Percentiles rank a stretch among this genome's conserved stretches.
phyloP scores from a whole-genome alignment of 2,329 filamentous ascomycete genomes.

The Amesomyces nigricolor region DNA sequence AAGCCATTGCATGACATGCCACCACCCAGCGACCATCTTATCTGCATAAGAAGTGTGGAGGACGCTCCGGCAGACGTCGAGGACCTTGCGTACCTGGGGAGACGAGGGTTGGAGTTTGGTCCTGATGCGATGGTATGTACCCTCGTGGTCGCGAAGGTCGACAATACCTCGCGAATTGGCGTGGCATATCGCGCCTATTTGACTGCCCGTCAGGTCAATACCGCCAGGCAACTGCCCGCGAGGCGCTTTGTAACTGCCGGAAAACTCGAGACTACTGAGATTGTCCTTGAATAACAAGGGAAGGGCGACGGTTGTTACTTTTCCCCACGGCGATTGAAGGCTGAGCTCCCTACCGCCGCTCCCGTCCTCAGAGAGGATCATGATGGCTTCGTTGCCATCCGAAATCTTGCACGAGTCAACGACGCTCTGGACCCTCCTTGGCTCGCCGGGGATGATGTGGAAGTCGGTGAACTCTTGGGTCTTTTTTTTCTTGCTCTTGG shows the following conservation, averaged over 20 bases:
- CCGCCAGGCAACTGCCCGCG: constrained; percentile 41
- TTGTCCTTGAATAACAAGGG: constrained; percentile 57
- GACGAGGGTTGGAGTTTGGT: constrained; percentile 62
- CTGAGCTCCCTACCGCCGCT: constrained; percentile 62
- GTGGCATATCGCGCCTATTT: constrained; percentile 52
- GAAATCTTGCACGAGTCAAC: constrained; percentile 66
- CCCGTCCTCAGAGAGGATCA: constrained; percentile 62
- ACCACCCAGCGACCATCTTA: constrained; percentile 64
- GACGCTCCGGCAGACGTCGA: constrained; percentile 59
- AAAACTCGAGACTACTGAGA: constrained; percentile 53
- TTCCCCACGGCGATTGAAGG: constrained; percentile 70
- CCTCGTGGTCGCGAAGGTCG: constrained; percentile 59
- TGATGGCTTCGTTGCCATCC: constrained; percentile 61
- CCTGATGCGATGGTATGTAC: constrained; percentile 58
- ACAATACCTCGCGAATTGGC: constrained; percentile 55
- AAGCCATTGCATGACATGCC: constrained; percentile 68
- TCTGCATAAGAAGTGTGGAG: constrained; percentile 53
- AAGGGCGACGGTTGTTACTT: constrained; percentile 60
- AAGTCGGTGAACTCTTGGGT: constrained; percentile 33
- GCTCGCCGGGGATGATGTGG: constrained; percentile 43
- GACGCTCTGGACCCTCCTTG: constrained; percentile 59
- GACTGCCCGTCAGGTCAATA: constrained; percentile 42
- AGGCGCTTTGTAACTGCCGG: constrained; percentile 41
- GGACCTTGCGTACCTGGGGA: constrained; percentile 53
- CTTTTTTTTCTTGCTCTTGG: constrained; percentile 25